A percentile compares a stretch with the other conserved stretches of the same genome.
These are phyloP conservation scores for Kregervanrija fluxuum DNA, from an alignment of 805 yeast genomes.

Conservation along the genomic window DNA sequence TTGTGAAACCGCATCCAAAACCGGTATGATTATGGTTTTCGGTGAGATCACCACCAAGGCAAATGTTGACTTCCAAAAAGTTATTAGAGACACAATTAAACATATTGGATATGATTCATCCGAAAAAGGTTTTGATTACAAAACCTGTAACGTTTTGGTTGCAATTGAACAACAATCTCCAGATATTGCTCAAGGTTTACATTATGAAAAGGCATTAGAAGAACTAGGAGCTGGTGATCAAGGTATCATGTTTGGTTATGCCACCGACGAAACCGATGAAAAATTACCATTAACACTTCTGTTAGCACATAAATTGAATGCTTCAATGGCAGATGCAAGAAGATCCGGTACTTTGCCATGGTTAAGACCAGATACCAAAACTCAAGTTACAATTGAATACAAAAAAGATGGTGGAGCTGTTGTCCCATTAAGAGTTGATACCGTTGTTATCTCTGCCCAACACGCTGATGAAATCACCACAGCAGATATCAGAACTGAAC, in stretches of 20 bases:
- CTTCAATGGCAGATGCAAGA: slow-evolving; percentile 95
- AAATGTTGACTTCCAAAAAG: slow-evolving; percentile 89
- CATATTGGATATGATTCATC: slow-evolving; percentile 96
- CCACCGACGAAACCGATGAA: slow-evolving; percentile 98
- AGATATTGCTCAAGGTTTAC: slow-evolving; percentile 99
- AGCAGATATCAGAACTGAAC: slow-evolving; percentile 78
- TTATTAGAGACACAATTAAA: slow-evolving; percentile 96
- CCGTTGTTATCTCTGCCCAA: slow-evolving; percentile 95
- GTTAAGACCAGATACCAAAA: slow-evolving; percentile 99
- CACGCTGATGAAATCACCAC: slow-evolving; percentile 95
- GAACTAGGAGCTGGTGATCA: slow-evolving; percentile 99
- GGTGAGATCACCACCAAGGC: slow-evolving; percentile 99
- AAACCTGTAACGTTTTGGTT: slow-evolving; percentile 97
- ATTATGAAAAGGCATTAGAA: slow-evolving; percentile 91
- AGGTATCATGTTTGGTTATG: slow-evolving; percentile 99
- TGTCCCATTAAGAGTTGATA: slow-evolving; percentile 93
- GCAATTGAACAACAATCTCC: slow-evolving; percentile 99
- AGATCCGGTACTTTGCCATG: slow-evolving; percentile 90
- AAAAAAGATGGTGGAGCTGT: slow-evolving; percentile 92
- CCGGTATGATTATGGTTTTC: slow-evolving; percentile 98
- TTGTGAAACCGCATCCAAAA: slow-evolving; percentile 98
- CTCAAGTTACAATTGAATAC: slow-evolving; percentile 98
- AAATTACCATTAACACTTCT: slow-evolving; percentile 90
- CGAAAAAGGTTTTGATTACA: slow-evolving; percentile 96
- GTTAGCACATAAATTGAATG: slow-evolving; percentile 92